Evolutionary conservation across 495 filamentous ascomycete species (phyloP).

Genomic region (Neurospora sublineolata): DNA sequence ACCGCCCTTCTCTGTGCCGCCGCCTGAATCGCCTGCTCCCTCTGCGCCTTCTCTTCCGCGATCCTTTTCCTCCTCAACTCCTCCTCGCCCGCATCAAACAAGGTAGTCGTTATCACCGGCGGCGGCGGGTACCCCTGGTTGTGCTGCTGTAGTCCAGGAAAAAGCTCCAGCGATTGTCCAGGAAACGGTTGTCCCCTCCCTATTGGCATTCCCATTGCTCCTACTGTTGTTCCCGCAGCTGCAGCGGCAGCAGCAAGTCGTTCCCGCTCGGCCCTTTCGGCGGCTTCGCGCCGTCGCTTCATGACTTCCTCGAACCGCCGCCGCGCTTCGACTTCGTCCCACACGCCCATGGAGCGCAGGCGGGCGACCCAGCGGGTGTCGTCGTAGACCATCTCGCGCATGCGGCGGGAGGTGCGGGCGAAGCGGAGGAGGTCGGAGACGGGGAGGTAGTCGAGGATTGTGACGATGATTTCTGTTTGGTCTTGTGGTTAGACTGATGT

Average conservation of each 20-base stretch:
- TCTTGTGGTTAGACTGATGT: background rate
- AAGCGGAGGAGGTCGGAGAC: slow-evolving; percentile 72
- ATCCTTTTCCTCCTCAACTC: slow-evolving; percentile 37
- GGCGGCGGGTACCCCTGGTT: background rate
- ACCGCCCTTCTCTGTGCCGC: slow-evolving; percentile 17
- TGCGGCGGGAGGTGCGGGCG: slow-evolving; percentile 76
- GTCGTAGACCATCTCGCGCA: slow-evolving; percentile 98
- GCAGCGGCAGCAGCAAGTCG: slow-evolving; percentile 5
- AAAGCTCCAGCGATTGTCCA: background rate
- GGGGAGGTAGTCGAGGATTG: slow-evolving; percentile 80
- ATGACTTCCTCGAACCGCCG: slow-evolving; percentile 63
- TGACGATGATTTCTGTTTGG: slow-evolving; percentile 66
- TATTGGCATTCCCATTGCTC: background rate
- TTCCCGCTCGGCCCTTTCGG: slow-evolving; percentile 15
- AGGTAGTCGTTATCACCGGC: slow-evolving; percentile 34
- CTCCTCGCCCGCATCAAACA: slow-evolving; percentile 58
- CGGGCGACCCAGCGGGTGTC: slow-evolving; percentile 88
- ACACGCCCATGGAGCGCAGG: slow-evolving; percentile 75
- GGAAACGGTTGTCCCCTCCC: background rate
- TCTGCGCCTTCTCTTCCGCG: slow-evolving; percentile 2
- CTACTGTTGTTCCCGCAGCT: background rate
- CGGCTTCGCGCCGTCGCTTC: slow-evolving; percentile 51
- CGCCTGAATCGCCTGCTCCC: slow-evolving; percentile 5
- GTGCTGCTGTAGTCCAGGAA: background rate
- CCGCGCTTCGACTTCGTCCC: slow-evolving; percentile 83